Evolutionary conservation across 2,329 filamentous ascomycete genomes (phyloP).

Genomic region (Arachnopeziza araneosa): DNA sequence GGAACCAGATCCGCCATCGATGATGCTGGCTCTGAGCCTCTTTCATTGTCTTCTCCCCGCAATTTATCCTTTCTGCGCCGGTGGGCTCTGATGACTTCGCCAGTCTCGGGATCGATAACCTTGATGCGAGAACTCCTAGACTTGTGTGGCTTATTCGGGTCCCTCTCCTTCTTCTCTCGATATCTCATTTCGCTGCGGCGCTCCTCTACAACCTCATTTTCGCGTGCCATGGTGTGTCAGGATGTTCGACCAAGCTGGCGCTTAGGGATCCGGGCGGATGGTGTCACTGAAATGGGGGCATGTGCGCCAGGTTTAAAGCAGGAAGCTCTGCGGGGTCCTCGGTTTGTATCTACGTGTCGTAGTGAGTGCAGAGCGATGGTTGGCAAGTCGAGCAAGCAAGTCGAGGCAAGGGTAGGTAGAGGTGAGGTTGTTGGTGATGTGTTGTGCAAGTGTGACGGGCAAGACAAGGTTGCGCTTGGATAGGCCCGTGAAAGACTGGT

Average conservation of each 20-base stretch:
- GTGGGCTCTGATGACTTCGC: slow-evolving; percentile 26
- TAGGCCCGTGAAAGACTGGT: not conserved
- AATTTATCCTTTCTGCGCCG: slow-evolving; percentile 26
- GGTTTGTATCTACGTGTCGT: not conserved
- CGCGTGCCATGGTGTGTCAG: slow-evolving; percentile 25
- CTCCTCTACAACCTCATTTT: slow-evolving; percentile 23
- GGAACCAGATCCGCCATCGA: slow-evolving; percentile 44
- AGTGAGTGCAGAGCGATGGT: not conserved
- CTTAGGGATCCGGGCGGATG: not conserved
- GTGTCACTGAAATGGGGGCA: not conserved
- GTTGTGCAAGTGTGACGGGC: not conserved
- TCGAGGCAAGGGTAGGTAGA: not conserved
- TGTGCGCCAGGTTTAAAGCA: not conserved
- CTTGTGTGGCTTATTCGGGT: slow-evolving; percentile 30
- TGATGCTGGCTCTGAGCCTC: slow-evolving; percentile 20
- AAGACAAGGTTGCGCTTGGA: not conserved
- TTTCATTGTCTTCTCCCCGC: slow-evolving; percentile 16
- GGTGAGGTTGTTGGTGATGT: not conserved
- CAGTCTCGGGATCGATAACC: slow-evolving; percentile 28
- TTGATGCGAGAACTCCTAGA: slow-evolving; percentile 28
- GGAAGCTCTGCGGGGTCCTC: not conserved
- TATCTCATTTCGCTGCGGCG: slow-evolving; percentile 25
- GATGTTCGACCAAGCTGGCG: slow-evolving; percentile 3
- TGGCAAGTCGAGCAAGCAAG: not conserved
- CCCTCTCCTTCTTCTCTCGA: slow-evolving; percentile 27